These are phyloP conservation scores for Acanthamoeba culbertsoni DNA, from an alignment of 208 protist species.

Conservation along the genomic window DNA sequence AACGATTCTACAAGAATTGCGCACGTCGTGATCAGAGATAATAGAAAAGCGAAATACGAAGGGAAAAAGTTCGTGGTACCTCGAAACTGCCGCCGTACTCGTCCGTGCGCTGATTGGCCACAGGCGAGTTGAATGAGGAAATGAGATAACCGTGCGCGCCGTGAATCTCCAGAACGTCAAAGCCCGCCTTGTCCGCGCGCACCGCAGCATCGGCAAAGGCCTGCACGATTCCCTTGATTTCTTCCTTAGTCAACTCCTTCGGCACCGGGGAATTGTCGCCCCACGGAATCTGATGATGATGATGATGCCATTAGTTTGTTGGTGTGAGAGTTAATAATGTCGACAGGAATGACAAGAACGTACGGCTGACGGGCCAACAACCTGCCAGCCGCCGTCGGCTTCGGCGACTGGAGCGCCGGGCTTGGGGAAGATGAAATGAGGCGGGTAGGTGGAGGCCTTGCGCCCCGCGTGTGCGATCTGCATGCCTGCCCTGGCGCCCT, in stretches of 20 bases:
- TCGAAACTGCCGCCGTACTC: slow-evolving; percentile 89
- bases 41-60: not conserved
- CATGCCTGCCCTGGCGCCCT: slow-evolving; percentile 23
- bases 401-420: slow-evolving; percentile 19
- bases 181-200: slow-evolving; percentile 85
- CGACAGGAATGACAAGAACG: slow-evolving; percentile 64
- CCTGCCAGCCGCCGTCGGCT: slow-evolving; percentile 30
- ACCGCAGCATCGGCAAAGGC: slow-evolving; percentile 83
- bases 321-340: not conserved
- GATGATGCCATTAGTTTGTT: no score
- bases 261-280: slow-evolving; percentile 72
- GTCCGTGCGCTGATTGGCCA: slow-evolving; percentile 86
- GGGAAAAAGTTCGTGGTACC: slow-evolving; percentile 78
- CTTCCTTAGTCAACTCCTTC: slow-evolving; percentile 79
- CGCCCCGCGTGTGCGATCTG: slow-evolving; percentile 67
- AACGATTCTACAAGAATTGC: not conserved
- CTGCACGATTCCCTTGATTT: slow-evolving; percentile 81
- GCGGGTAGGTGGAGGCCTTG: slow-evolving; percentile 35
- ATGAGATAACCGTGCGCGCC: slow-evolving; percentile 91
- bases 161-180: slow-evolving; percentile 92
- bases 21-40: no score
- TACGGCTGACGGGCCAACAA: not conserved
- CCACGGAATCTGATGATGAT: not conserved
- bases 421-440: not conserved
- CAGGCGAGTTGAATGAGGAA: slow-evolving; percentile 84